Evolutionary conservation across 2,329 filamentous ascomycete species (phyloP), one percentile per base, ranked within the genome.

Genomic region (Exophiala aquamarina): DNA sequence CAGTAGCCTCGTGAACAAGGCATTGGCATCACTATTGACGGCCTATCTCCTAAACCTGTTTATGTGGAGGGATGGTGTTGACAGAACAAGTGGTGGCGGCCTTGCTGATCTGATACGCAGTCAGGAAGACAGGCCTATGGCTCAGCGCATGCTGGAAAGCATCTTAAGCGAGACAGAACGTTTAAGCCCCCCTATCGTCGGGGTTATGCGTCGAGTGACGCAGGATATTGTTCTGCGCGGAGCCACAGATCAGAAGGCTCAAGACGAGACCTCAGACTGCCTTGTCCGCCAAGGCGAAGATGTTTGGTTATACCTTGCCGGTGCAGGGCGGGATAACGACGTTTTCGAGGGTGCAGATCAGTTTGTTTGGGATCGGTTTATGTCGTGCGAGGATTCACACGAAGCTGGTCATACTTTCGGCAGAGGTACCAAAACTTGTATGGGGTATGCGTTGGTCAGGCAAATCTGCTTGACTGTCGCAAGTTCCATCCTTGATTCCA

Each of bases 281-380:
- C n/a, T n/a, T n/a, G 20, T 41, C 19, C 20, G 13, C 20, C 13
- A 28, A 41, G 38, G 38, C 28, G 19, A 41, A n/a, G 38, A 41
- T n/a, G 28, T 21, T n/a, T 41, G 38, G 38, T n/a, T 41, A 11
- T 41, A 41, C 38, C 38, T 41, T n/a, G 23, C 38, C 13, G 38
- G 38, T 26, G 38, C 38, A 13, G 18, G 18, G 17, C 38, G 38
- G 11, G 38, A 41, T 26, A 5, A 19, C 3, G 28, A 28, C 20
- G 20, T 28, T 14, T 41, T 20, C 26, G 38, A 37, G 19, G 17
- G 35, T n/a, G 14, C 35, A 4, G 35, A 20, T 17, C 17, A 37
- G 5, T 37, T 37, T 18, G 35, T 37, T 20, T 37, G 35, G 35
- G 35, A 37, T 20, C 19, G 35, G 17, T 37, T 37, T 18, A 7